These are phyloP conservation scores for Nitzschia inconspicua DNA, from an alignment of 108 stramenopile species.

Conservation along the genomic window DNA sequence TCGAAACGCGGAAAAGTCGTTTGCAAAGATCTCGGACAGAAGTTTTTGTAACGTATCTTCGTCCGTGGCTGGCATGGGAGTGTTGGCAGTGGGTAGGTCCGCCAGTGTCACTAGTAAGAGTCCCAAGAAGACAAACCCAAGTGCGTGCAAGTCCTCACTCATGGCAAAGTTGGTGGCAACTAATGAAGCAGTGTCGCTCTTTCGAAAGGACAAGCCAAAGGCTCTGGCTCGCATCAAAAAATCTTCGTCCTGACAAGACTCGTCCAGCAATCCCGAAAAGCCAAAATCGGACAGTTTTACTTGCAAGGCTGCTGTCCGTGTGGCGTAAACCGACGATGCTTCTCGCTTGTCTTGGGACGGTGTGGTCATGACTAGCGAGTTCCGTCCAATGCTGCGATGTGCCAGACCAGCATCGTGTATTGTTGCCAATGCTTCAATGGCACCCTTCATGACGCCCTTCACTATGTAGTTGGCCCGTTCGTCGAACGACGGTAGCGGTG, in stretches of 20 bases:
- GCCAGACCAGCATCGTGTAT: conserved; percentile 70
- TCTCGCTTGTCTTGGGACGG: conserved; percentile 67
- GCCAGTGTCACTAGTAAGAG: conserved; percentile 68
- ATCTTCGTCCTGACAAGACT: conserved; percentile 56
- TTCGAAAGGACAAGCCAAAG: conserved; percentile 51
- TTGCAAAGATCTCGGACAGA: conserved; percentile 74
- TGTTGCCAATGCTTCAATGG: conserved; percentile 56
- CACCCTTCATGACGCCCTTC: conserved; percentile 52
- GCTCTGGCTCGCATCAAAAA: conserved; percentile 54
- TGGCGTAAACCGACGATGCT: conserved; percentile 52
- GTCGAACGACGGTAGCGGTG: conserved; percentile 52
- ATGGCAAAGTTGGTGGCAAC: conserved; percentile 57
- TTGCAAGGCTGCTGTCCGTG: conserved; percentile 24
- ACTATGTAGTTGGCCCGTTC: conserved; percentile 69
- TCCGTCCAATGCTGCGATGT: conserved; percentile 78
- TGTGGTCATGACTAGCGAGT: conserved; percentile 49
- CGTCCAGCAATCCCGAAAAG: conserved; percentile 50
- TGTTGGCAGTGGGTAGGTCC: conserved; percentile 41
- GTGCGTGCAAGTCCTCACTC: conserved; percentile 82
- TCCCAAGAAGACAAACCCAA: conserved; percentile 77
- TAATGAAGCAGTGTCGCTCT: conserved; percentile 26
- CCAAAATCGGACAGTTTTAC: conserved; percentile 79
- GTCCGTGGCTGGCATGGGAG: conserved; percentile 67
- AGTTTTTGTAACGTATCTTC: conserved; percentile 81
- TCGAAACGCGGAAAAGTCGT: conserved; percentile 72